Conservation (phyloP, 1,284 basidiomycete genomes). For the Melampsora americana region DNA sequence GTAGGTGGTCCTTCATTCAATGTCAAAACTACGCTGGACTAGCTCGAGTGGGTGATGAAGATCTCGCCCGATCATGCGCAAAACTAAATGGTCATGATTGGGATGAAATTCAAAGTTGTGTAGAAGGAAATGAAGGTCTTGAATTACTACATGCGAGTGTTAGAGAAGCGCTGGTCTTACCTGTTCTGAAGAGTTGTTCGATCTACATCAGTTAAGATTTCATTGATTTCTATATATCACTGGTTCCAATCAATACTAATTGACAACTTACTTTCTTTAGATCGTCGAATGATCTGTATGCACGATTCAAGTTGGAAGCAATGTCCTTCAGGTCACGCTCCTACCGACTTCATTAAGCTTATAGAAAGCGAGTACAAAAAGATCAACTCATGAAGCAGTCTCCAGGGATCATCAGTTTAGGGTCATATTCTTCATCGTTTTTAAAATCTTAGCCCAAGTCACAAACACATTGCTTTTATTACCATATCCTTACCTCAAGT, state of each 20-base stretch:
- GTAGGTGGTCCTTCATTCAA: not conserved
- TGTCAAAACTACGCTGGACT: slow-evolving; percentile 45
- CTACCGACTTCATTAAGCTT: slow-evolving; percentile 45
- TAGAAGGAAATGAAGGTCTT: slow-evolving; percentile 42
- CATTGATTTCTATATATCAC: not conserved
- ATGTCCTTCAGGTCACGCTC: slow-evolving; percentile 45
- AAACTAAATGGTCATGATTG: slow-evolving; percentile 46
- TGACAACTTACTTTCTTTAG: slow-evolving; percentile 43
- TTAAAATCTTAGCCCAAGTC: not conserved
- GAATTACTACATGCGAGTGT: slow-evolving; percentile 45
- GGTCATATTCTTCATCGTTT: no score
- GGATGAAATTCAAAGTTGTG: slow-evolving; percentile 46
- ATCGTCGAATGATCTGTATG: slow-evolving; percentile 46
- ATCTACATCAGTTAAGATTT: slow-evolving; percentile 45
- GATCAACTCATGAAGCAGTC: slow-evolving; percentile 31
- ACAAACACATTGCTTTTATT: slow-evolving; percentile 17
- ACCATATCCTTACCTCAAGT: not conserved
- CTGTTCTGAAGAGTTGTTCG: slow-evolving; percentile 48
- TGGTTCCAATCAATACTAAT: slow-evolving; percentile 21
- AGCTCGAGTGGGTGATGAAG: slow-evolving; percentile 46
- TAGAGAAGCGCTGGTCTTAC: slow-evolving; percentile 21
- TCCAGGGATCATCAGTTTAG: no score
- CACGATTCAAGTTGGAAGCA: slow-evolving; percentile 48
- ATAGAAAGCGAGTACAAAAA: slow-evolving; percentile 43
- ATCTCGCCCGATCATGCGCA: slow-evolving; percentile 47